phyloP scores from a whole-genome alignment of 2,329 filamentous ascomycete species.

The Neoarthrinium moseri region DNA sequence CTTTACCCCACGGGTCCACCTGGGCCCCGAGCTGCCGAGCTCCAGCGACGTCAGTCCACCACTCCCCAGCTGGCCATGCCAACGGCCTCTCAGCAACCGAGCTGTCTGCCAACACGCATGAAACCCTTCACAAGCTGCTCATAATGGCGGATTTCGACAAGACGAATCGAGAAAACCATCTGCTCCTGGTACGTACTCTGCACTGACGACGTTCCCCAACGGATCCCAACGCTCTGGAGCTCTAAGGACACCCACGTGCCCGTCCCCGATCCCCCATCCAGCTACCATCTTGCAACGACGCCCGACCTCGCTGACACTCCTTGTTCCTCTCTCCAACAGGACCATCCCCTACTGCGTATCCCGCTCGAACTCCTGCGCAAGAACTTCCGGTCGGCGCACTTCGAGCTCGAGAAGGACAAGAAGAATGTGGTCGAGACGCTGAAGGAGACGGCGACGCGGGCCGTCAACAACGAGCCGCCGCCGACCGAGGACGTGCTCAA shows the following conservation, averaged over 20 bases:
- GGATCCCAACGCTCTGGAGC: background rate
- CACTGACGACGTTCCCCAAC: no score
- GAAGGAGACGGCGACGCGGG: slow-evolving; percentile 64
- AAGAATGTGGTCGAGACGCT: slow-evolving; percentile 60
- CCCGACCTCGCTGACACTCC: background rate
- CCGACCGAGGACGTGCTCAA: slow-evolving; percentile 71
- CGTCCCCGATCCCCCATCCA: slow-evolving; percentile 1
- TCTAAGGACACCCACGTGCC: background rate
- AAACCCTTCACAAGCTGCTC: slow-evolving; percentile 10
- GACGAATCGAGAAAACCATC: slow-evolving; percentile 72
- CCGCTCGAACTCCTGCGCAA: slow-evolving; percentile 90
- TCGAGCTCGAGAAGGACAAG: slow-evolving; percentile 71
- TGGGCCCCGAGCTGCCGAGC: background rate
- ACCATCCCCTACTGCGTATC: slow-evolving; percentile 90
- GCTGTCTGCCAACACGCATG: background rate
- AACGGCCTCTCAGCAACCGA: background rate
- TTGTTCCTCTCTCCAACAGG: slow-evolving; percentile 47
- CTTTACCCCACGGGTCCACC: slow-evolving; percentile 7
- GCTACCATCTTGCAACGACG: background rate
- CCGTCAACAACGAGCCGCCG: slow-evolving; percentile 60
- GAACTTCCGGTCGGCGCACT: slow-evolving; percentile 86
- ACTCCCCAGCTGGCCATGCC: background rate
- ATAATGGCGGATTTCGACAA: slow-evolving; percentile 62
- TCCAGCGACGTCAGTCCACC: slow-evolving; percentile 5
- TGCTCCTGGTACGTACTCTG: slow-evolving; percentile 61